Evolutionary conservation across 345 rosid genomes (phyloP), one percentile per base, ranked within the genome.

Genomic region (Syzygium oleosum): DNA sequence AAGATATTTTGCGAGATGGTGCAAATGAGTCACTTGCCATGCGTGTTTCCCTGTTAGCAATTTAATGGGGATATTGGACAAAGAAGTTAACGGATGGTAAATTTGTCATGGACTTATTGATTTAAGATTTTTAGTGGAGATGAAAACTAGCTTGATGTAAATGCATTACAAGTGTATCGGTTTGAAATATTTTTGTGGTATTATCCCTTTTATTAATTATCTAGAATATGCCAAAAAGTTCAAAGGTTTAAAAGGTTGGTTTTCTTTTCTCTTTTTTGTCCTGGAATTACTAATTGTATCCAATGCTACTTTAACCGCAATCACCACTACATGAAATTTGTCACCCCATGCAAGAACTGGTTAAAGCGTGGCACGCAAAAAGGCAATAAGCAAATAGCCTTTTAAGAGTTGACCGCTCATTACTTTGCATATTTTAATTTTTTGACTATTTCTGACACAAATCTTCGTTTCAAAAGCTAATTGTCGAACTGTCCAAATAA

Each of bases 61-160:
- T 53, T 53, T 19, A 19, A 17, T 5, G 56, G 22, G 7, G 21
- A 53, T 53, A 53, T 53, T 53, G 9, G 56, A 53, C 21, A 53
- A 53, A 43, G 46, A 53, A 53, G 2, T 53, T 53, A 16, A 2
- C 2, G 5, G 56, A 65, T 5, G 21, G 19, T 15, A 13, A 2
- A 15, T 31, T 29, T 65, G 0, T 29, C 11, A 29, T 8, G 2
- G 0, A 22, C 31, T 2, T 29, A 0, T 2, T 2, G 2, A 29
- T 65, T 63, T 65, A 15, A 0, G 11, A 65, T 65, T 65, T 65
- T 65, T 29, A 65, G 4, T 29, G 31, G 41, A 29, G 5, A 15
- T 65, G 0, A 65, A 29, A 65, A 29, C 15, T 29, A 19, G 0
- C 29, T 65, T 65, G 41, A 5, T 3, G 41, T 65, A 65, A 65